phyloP scores from a whole-genome alignment of 208 protist genomes.

The Crithidia bombi region DNA sequence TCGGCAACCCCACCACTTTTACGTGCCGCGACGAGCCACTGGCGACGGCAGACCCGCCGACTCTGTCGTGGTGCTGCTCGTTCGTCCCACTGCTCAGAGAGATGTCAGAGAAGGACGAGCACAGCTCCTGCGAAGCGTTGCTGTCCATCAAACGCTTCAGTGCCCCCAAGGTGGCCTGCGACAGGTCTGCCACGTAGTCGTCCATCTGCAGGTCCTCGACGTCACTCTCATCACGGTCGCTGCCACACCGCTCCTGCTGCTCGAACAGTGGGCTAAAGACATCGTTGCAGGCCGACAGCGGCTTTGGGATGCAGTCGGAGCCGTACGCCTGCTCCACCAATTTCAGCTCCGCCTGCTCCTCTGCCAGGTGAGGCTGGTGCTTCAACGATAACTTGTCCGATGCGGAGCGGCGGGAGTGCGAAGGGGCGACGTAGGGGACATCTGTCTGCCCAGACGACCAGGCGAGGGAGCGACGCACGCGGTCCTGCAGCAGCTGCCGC shows the following conservation, averaged over 20 bases:
- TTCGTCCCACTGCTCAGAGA: conserved; percentile 16
- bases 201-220: conserved; percentile 26
- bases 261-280: conserved; percentile 58
- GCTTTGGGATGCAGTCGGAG: conserved; percentile 34
- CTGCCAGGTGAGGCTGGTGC: conserved; percentile 31
- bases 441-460: conserved; percentile 12
- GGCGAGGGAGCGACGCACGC: conserved; percentile 32
- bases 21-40: not conserved
- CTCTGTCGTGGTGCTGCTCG: not conserved
- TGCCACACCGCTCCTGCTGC: conserved; percentile 61
- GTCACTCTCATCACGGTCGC: conserved; percentile 51
- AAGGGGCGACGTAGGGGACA: conserved; percentile 6
- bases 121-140: not conserved
- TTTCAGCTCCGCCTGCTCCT: conserved; percentile 48
- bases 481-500: conserved; percentile 33
- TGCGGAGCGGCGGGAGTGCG: conserved; percentile 9
- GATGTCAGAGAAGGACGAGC: not conserved
- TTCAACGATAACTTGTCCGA: conserved; percentile 25
- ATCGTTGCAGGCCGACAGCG: conserved; percentile 39
- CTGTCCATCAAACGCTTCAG: conserved; percentile 11
- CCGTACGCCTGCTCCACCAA: conserved; percentile 46
- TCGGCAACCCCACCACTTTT: not conserved
- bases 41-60: not conserved
- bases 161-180: not conserved
- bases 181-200: conserved; percentile 15